phyloP scores from a whole-genome alignment of 139 green algal species.

The Marvania coccoides region DNA sequence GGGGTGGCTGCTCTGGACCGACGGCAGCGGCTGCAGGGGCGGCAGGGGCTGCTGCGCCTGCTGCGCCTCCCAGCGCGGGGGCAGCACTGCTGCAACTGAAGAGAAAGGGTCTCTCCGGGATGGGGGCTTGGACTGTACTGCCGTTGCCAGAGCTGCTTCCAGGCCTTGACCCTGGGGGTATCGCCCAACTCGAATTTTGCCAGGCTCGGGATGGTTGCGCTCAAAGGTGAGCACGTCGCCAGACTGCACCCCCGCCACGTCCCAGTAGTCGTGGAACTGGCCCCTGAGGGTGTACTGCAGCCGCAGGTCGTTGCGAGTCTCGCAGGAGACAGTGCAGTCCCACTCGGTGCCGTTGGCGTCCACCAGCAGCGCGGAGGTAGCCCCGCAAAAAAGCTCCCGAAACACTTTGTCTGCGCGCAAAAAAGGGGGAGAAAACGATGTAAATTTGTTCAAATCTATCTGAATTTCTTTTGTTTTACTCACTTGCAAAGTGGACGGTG shows the following conservation, averaged over 20 bases:
- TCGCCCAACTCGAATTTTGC: neutral
- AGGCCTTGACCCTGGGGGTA: neutral
- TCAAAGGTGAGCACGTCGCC: constrained; percentile 25
- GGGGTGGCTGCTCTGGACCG: constrained; percentile 11
- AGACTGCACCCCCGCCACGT: neutral
- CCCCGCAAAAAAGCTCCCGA: constrained; percentile 23
- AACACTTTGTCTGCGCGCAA: constrained; percentile 27
- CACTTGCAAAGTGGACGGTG: constrained; percentile 36
- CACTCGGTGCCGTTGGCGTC: constrained; percentile 5
- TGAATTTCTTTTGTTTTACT: neutral
- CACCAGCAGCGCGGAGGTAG: neutral
- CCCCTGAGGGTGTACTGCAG: constrained; percentile 31
- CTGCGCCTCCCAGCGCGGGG: too few relatives aligned
- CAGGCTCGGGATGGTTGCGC: neutral
- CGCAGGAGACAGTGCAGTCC: constrained; percentile 11
- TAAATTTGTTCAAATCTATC: neutral
- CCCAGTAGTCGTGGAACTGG: constrained; percentile 17
- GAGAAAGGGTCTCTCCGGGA: too few relatives aligned
- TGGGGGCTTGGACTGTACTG: too few relatives aligned
- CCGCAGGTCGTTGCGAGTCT: constrained; percentile 26
- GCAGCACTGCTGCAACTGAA: too few relatives aligned
- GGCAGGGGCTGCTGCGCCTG: neutral
- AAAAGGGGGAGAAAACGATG: neutral
- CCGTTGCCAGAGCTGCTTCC: neutral
- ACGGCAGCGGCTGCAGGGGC: neutral